Conservation (phyloP, 1,139 yeast species). For the Geotrichum restrictum region DNA sequence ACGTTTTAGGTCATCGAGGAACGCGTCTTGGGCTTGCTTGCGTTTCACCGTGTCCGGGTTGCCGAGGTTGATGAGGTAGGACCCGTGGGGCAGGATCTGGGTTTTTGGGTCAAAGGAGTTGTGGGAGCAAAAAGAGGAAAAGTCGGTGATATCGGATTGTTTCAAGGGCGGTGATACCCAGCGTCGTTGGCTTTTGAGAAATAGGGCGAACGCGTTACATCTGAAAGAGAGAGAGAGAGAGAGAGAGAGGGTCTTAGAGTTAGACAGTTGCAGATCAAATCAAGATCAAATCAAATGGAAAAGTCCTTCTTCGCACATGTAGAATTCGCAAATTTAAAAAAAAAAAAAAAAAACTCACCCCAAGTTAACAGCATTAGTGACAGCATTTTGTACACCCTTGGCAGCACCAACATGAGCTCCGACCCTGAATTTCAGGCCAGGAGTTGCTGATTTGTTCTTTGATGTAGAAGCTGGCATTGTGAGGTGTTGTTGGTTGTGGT, state of each 20-base stretch:
- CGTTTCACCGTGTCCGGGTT: conserved; percentile 83
- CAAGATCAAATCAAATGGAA: too few species aligned
- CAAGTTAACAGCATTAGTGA: conserved; percentile 66
- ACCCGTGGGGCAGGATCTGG: conserved; percentile 89
- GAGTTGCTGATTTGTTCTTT: neutral
- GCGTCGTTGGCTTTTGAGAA: conserved; percentile 82
- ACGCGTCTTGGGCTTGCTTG: conserved; percentile 69
- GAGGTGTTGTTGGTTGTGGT: neutral
- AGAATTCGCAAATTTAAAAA: too few species aligned
- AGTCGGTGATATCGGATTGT: conserved; percentile 61
- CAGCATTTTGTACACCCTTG: conserved; percentile 63
- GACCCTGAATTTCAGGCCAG: conserved; percentile 27
- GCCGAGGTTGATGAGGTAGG: conserved; percentile 86
- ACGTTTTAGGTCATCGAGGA: conserved; percentile 77
- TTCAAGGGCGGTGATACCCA: conserved; percentile 83
- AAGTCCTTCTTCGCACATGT: too few species aligned
- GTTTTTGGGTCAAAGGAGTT: conserved; percentile 59
- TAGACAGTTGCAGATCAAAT: neutral
- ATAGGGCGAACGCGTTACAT: conserved; percentile 79
- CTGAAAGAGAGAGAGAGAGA: too few species aligned
- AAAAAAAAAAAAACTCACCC: conserved; percentile 48
- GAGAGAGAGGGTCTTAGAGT: neutral
- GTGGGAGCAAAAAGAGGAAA: conserved; percentile 57
- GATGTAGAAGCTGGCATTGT: neutral
- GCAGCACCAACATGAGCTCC: conserved; percentile 41